A percentile compares a stretch with the other conserved stretches of the same genome.
Evolutionary conservation across 805 yeast genomes (phyloP).

Genomic region (Starmerella etchellsii): DNA sequence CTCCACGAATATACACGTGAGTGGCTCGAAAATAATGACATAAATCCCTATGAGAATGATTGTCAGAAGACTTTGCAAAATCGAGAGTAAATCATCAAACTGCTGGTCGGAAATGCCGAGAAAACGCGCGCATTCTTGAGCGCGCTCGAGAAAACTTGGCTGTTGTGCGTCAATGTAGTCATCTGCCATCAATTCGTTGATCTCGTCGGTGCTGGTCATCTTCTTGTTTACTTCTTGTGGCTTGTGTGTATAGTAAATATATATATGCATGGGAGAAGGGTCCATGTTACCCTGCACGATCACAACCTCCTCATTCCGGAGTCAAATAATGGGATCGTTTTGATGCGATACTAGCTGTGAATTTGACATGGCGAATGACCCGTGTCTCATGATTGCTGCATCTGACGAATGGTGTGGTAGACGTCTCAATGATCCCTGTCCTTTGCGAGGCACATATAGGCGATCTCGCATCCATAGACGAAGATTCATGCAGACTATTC

Average conservation of each 20-base stretch:
- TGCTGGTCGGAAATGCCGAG: not conserved
- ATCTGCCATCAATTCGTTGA: no score
- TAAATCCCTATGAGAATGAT: not conserved
- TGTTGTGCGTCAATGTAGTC: no score
- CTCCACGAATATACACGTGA: slow-evolving; percentile 1
- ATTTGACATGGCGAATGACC: not conserved
- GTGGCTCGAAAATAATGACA: slow-evolving; percentile 6
- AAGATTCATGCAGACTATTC: no score
- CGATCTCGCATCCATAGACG: not conserved
- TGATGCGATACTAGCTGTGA: no score
- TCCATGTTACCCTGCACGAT: no score
- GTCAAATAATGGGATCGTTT: no score
- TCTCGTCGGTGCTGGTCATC: no score
- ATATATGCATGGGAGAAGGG: no score
- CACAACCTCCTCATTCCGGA: no score
- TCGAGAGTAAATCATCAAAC: not conserved
- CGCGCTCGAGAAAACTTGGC: no score
- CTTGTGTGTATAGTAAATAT: no score
- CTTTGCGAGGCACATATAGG: not conserved
- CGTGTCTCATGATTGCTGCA: not conserved
- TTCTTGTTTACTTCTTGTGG: no score
- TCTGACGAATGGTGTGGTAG: slow-evolving; percentile 1
- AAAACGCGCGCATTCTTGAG: not conserved
- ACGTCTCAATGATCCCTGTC: slow-evolving; percentile 1
- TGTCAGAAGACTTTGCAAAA: not conserved